Conservation (phyloP, 140 eudicot genomes). For the Flaveria floridana region DNA sequence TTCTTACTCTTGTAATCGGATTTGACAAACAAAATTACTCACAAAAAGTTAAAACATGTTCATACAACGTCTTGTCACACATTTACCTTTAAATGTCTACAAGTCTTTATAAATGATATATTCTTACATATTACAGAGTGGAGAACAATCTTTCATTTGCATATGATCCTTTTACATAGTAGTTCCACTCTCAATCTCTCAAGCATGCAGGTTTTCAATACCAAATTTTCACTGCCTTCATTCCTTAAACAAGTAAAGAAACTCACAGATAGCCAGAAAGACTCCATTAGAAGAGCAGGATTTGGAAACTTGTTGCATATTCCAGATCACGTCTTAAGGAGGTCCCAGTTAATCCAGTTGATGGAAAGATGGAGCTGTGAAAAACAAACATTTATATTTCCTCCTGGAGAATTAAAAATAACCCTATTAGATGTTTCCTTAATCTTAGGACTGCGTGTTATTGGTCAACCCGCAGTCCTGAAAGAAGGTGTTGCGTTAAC, state of each 20-base stretch:
- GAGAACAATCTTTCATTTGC: neutral
- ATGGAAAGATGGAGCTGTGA: conserved; percentile 61
- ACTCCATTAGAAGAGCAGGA: conserved; percentile 43
- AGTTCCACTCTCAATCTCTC: conserved; percentile 4
- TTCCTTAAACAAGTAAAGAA: conserved; percentile 47
- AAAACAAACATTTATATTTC: conserved; percentile 48
- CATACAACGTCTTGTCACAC: too few relatives aligned
- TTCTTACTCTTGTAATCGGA: neutral
- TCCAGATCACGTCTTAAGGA: conserved; percentile 39
- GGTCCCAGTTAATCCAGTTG: conserved; percentile 41
- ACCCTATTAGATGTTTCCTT: conserved; percentile 51
- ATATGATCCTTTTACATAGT: conserved; percentile 1
- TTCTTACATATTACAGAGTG: neutral
- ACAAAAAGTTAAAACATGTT: neutral
- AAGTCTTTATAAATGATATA: too few relatives aligned
- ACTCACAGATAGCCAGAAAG: conserved; percentile 40
- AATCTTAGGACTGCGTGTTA: conserved; percentile 55
- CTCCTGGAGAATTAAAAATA: conserved; percentile 43
- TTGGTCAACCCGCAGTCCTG: conserved; percentile 46
- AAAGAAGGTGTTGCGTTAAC: conserved; percentile 35
- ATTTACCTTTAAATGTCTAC: neutral
- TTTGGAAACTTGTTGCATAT: conserved; percentile 51
- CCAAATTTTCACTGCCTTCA: conserved; percentile 54
- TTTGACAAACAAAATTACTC: neutral
- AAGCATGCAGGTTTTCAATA: conserved; percentile 44